phyloP scores from a whole-genome alignment of 2,329 filamentous ascomycete genomes.

The Diaporthe humulicola region DNA sequence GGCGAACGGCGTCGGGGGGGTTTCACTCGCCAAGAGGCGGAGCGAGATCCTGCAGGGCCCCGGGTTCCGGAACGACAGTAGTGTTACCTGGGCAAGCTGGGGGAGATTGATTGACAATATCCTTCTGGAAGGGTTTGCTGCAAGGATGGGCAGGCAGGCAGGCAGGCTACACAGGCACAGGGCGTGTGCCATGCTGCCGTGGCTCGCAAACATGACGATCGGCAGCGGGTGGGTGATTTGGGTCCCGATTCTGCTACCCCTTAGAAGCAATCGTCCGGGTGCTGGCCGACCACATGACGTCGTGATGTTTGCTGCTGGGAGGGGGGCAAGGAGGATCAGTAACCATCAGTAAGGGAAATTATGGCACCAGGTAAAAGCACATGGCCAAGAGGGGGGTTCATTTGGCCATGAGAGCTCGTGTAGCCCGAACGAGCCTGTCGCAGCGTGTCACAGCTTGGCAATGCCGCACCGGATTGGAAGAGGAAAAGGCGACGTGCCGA shows the following conservation, averaged over 20 bases:
- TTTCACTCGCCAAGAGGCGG: conserved; percentile 13
- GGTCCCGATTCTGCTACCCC: neutral
- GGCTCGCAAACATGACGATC: conserved; percentile 20
- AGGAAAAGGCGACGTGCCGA: neutral
- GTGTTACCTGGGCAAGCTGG: neutral
- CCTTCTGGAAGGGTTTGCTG: conserved; percentile 15
- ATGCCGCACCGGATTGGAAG: neutral
- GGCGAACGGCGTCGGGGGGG: neutral
- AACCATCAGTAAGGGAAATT: neutral
- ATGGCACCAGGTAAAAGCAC: neutral
- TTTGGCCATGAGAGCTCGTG: neutral
- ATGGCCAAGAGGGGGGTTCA: neutral
- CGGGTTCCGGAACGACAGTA: neutral
- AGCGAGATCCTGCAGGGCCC: conserved; percentile 5
- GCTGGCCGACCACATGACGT: neutral
- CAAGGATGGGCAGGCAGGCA: neutral
- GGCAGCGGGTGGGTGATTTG: conserved; percentile 9
- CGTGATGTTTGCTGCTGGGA: neutral
- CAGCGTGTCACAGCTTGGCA: conserved; percentile 9
- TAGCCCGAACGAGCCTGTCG: conserved; percentile 8
- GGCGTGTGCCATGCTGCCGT: neutral
- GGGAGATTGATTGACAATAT: neutral
- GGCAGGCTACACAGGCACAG: conserved; percentile 1
- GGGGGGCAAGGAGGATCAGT: neutral
- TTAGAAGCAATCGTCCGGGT: neutral